Evolutionary conservation across 495 filamentous ascomycete species (phyloP), one percentile per base, ranked within the genome.

Genomic region (Penicillium coffeae): DNA sequence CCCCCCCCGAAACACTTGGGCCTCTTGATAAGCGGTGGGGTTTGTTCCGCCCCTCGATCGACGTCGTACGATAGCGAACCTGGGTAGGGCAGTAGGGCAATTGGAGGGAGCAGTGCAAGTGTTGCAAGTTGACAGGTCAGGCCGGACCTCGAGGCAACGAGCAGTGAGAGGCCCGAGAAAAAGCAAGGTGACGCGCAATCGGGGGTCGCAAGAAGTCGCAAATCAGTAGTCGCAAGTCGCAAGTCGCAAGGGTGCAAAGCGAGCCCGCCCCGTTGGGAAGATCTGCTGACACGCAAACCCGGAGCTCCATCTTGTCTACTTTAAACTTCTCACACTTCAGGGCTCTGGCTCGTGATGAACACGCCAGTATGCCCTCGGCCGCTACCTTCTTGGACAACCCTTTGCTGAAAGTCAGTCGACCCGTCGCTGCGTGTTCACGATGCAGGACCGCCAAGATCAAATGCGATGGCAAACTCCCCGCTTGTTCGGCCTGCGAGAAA

Each of bases 401-500:
- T 18, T 68, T 92, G 46, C 76, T 97, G 51, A 85, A 88, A 64
- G 92, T 97, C 40, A 92, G 87, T 60, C 80, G 92, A 41, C 90
- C 92, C 4, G 90, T 96, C 30, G 90, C 89, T 47, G 92, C 92
- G 4, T 97, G 92, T 68, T 89, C 88, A 42, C 83, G 88, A 77
- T 97, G 92, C 73, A 86, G 92, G 41, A 79, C 82, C 38, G 90
- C 90, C 41, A 97, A 97, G 72, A 88, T 95, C 64, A 95, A 85
- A 79, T 97, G 92, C 54, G 92, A 97, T 71, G 90, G 90, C 43
- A 95, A 95, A 62, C 75, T 97, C 14, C 92, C 92, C 12, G 88
- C 90, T 15, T 97, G 92, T 61, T 90, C 89, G 13, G 90, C 92
- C 18, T 96, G 92, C 58, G 91, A 95, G 62, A 87, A 86, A 62